Conservation (phyloP, 768 basidiomycete genomes). For the Suillus paluster region DNA sequence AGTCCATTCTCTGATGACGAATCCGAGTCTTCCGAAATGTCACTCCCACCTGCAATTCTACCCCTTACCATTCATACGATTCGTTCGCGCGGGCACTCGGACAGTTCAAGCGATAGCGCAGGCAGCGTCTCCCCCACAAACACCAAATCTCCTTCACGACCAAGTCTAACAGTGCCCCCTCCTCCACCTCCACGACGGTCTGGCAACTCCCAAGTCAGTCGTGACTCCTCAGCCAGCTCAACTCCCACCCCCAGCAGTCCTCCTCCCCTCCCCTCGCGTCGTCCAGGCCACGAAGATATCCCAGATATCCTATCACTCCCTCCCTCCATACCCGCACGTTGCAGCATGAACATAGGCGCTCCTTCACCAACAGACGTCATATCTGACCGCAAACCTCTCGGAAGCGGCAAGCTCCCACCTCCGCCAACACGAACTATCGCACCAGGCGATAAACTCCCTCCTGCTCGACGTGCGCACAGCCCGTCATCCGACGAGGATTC, state of each 20-base stretch:
- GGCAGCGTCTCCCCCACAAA: constrained; percentile 16
- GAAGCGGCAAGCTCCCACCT: constrained; percentile 56
- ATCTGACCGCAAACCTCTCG: constrained; percentile 30
- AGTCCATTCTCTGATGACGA: constrained; percentile 38
- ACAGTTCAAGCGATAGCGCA: constrained; percentile 26
- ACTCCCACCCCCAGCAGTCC: constrained; percentile 26
- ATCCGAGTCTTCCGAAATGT: constrained; percentile 30
- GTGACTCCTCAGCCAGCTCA: constrained; percentile 7
- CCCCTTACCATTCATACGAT: constrained; percentile 11
- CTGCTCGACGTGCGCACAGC: constrained; percentile 51
- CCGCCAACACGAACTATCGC: constrained; percentile 79
- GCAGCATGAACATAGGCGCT: constrained; percentile 28
- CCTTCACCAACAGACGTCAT: not conserved
- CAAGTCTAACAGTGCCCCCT: constrained; percentile 19
- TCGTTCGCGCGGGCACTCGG: constrained; percentile 18
- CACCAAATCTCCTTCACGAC: constrained; percentile 26
- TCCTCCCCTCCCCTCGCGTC: constrained; percentile 49
- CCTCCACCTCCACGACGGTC: constrained; percentile 24
- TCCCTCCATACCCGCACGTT: constrained; percentile 45
- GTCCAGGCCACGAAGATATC: constrained; percentile 11
- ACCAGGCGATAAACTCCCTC: constrained; percentile 70
- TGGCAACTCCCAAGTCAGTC: constrained; percentile 1
- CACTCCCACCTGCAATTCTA: constrained; percentile 13
- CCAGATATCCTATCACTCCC: constrained; percentile 14
- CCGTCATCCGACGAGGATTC: constrained; percentile 57